Evolutionary conservation across 2,329 filamentous ascomycete genomes (phyloP).

Genomic region (Alternaria novae-zelandiae): DNA sequence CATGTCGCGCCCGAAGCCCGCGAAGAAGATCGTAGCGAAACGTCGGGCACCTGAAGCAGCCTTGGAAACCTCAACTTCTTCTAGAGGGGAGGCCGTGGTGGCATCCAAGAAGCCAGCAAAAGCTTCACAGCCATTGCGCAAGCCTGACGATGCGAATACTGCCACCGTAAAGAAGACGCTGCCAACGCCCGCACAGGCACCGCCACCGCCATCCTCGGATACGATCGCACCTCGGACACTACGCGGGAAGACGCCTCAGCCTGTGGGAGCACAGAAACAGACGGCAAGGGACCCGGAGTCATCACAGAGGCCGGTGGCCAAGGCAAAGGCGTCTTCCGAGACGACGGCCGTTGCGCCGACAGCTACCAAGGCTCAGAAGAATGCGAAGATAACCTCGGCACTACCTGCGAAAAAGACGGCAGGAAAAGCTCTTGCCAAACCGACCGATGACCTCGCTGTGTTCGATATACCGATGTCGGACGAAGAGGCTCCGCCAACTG

Average conservation of each 20-base stretch:
- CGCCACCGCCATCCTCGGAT: neutral
- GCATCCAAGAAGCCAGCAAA: conserved; percentile 4
- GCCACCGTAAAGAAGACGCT: conserved; percentile 7
- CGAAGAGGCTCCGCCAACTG: conserved; percentile 27
- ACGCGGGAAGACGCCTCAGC: conserved; percentile 21
- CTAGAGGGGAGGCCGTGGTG: conserved; percentile 8
- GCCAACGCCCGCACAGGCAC: conserved; percentile 6
- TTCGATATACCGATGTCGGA: conserved; percentile 39
- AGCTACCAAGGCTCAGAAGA: conserved; percentile 12
- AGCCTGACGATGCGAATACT: conserved; percentile 11
- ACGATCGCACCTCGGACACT: neutral
- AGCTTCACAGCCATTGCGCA: conserved; percentile 14
- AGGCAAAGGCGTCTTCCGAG: conserved; percentile 20
- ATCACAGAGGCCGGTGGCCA: conserved; percentile 9
- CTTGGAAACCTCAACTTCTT: conserved; percentile 15
- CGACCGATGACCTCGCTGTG: conserved; percentile 16
- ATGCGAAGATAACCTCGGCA: neutral
- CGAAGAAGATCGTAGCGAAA: conserved; percentile 24
- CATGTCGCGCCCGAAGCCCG: conserved; percentile 8
- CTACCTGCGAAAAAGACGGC: conserved; percentile 10
- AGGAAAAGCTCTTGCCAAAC: conserved; percentile 5
- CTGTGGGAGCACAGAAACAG: conserved; percentile 5
- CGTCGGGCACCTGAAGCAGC: conserved; percentile 13
- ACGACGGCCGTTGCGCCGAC: conserved; percentile 19
- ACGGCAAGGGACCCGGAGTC: neutral